phyloP scores from a whole-genome alignment of 1,139 yeast species.

The Geotrichum fermentans region DNA sequence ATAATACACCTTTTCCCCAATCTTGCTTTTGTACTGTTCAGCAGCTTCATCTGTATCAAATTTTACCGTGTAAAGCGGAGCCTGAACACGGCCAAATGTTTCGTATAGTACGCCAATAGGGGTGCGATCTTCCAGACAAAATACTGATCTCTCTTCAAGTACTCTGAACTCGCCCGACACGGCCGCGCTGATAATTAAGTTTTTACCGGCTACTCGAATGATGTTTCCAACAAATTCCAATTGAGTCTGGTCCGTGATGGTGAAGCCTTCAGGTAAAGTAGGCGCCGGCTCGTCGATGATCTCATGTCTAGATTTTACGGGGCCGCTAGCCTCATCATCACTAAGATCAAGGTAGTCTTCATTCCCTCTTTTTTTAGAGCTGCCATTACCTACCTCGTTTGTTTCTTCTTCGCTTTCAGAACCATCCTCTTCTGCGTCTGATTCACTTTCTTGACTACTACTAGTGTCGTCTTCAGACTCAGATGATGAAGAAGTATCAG shows the following conservation, averaged over 20 bases:
- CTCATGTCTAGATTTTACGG: slow-evolving; percentile 77
- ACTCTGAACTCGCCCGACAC: slow-evolving; percentile 82
- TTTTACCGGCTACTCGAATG: slow-evolving; percentile 63
- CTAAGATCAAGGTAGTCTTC: slow-evolving; percentile 25
- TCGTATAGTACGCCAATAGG: slow-evolving; percentile 82
- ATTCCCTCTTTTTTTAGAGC: slow-evolving; percentile 19
- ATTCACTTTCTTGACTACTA: slow-evolving; percentile 17
- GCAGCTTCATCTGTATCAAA: slow-evolving; percentile 54
- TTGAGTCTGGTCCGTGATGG: slow-evolving; percentile 54
- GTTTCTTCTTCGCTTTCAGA: slow-evolving; percentile 21
- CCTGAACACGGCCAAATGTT: slow-evolving; percentile 81
- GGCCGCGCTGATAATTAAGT: slow-evolving; percentile 67
- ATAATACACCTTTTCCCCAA: slow-evolving; percentile 62
- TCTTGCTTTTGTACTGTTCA: slow-evolving; percentile 41
- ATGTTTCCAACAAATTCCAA: slow-evolving; percentile 73
- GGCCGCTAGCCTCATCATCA: slow-evolving; percentile 44
- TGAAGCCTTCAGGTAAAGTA: slow-evolving; percentile 61
- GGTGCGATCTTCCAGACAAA: slow-evolving; percentile 69
- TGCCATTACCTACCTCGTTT: slow-evolving; percentile 20
- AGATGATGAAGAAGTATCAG: slow-evolving; percentile 6
- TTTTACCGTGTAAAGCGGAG: slow-evolving; percentile 77
- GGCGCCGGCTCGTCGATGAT: slow-evolving; percentile 64
- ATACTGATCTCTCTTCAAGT: slow-evolving; percentile 71
- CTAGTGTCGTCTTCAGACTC: slow-evolving; percentile 14
- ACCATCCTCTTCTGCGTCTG: slow-evolving; percentile 23